A percentile compares a stretch with the other conserved stretches of the same genome.
These are phyloP conservation scores for Prunus mira DNA, from an alignment of 306 rosid genomes.

Conservation along the genomic window DNA sequence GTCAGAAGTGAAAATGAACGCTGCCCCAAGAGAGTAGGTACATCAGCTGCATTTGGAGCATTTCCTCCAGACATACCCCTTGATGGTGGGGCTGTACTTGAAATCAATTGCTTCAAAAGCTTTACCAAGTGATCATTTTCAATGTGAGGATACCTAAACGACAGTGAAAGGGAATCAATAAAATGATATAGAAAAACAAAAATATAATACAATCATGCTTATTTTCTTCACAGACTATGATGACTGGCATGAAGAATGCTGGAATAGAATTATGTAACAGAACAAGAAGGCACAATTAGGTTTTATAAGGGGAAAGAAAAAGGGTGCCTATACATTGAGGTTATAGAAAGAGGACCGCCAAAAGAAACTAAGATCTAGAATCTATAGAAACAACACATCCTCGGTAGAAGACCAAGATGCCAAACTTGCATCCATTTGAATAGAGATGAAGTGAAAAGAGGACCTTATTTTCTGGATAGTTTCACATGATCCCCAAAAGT, in stretches of 20 bases:
- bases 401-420: too few relatives aligned
- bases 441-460: neutral
- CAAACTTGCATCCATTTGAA: neutral
- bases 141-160: conserved; percentile 78
- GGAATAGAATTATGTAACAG: neutral
- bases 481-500: neutral
- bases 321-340: neutral
- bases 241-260: neutral
- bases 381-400: neutral
- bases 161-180: conserved; percentile 29
- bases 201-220: conserved; percentile 9
- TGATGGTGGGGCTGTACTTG: conserved; percentile 52
- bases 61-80: conserved; percentile 49
- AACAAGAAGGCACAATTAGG: neutral
- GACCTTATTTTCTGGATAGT: neutral
- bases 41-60: conserved; percentile 93
- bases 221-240: neutral
- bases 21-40: conserved; percentile 87
- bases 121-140: conserved; percentile 86
- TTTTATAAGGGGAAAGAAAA: neutral
- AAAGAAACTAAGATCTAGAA: neutral
- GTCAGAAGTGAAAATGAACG: conserved; percentile 86
- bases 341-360: neutral
- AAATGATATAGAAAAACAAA: conserved; percentile 6
- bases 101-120: conserved; percentile 86